phyloP scores from a whole-genome alignment of 768 basidiomycete species.

The Amanita pseudoporphyria region DNA sequence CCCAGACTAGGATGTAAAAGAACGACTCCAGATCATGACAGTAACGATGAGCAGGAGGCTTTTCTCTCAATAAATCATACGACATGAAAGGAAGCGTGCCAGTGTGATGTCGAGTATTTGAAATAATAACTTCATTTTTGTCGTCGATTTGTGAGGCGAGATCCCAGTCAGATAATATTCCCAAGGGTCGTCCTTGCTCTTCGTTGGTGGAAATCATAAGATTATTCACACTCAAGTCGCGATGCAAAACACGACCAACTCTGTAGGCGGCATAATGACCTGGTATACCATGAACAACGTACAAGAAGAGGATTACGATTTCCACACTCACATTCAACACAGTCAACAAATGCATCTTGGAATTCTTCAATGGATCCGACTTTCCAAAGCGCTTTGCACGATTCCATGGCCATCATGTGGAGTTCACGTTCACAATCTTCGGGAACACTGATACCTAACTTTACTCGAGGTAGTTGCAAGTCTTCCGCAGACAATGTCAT shows the following conservation, averaged over 20 bases:
- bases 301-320: background rate
- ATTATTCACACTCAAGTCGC: conserved; percentile 22
- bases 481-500: conserved; percentile 1
- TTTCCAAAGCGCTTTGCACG: conserved; percentile 16
- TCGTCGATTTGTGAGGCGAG: conserved; percentile 11
- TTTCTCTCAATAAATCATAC: conserved; percentile 13
- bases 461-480: conserved; percentile 9
- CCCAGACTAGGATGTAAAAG: conserved; percentile 16
- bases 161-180: conserved; percentile 22
- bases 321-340: conserved; percentile 20
- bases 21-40: conserved; percentile 18
- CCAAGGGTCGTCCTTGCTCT: conserved; percentile 7
- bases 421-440: conserved; percentile 10
- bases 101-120: conserved; percentile 14
- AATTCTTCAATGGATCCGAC: conserved; percentile 16
- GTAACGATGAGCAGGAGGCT: conserved; percentile 10
- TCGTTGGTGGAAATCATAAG: conserved; percentile 15
- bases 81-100: conserved; percentile 23
- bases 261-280: conserved; percentile 18
- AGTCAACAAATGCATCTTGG: conserved; percentile 18
- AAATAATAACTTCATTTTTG: conserved; percentile 1
- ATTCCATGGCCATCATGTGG: conserved; percentile 12
- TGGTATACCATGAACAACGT: background rate
- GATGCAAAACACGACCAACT: conserved; percentile 18
- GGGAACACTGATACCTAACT: background rate